These are phyloP conservation scores for Lithohypha guttulata DNA, from an alignment of 2,329 filamentous ascomycete species.

Conservation along the genomic window DNA sequence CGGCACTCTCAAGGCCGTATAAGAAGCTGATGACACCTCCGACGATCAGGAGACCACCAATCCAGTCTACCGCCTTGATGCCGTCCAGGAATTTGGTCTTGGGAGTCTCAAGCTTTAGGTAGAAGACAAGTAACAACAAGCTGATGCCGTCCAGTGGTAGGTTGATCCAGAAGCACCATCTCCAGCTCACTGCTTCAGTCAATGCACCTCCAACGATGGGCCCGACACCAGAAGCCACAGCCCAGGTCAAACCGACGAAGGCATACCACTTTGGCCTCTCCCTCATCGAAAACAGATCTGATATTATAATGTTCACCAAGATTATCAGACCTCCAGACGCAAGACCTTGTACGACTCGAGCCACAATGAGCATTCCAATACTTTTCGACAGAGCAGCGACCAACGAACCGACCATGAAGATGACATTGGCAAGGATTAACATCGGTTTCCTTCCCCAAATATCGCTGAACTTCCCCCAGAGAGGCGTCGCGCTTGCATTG, in stretches of 20 bases:
- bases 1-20: constrained; percentile 59
- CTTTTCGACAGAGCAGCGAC: constrained; percentile 48
- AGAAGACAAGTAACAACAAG: constrained; percentile 48
- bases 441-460: constrained; percentile 58
- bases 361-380: constrained; percentile 52
- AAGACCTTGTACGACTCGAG: constrained; percentile 51
- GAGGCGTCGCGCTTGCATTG: constrained; percentile 40
- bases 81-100: constrained; percentile 48
- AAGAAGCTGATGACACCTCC: constrained; percentile 59
- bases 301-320: constrained; percentile 54
- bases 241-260: constrained; percentile 52
- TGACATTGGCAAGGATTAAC: constrained; percentile 47
- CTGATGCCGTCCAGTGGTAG: constrained; percentile 51
- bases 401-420: constrained; percentile 53
- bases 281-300: constrained; percentile 52
- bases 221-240: constrained; percentile 48
- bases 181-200: constrained; percentile 29
- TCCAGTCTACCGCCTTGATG: constrained; percentile 52
- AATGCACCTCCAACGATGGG: constrained; percentile 35
- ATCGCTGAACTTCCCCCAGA: constrained; percentile 55
- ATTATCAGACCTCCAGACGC: constrained; percentile 54
- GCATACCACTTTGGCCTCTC: constrained; percentile 51
- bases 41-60: constrained; percentile 52
- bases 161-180: constrained; percentile 48
- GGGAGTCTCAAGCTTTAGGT: constrained; percentile 51